Conservation (phyloP, 495 filamentous ascomycete genomes). For the Letharia lupina region DNA sequence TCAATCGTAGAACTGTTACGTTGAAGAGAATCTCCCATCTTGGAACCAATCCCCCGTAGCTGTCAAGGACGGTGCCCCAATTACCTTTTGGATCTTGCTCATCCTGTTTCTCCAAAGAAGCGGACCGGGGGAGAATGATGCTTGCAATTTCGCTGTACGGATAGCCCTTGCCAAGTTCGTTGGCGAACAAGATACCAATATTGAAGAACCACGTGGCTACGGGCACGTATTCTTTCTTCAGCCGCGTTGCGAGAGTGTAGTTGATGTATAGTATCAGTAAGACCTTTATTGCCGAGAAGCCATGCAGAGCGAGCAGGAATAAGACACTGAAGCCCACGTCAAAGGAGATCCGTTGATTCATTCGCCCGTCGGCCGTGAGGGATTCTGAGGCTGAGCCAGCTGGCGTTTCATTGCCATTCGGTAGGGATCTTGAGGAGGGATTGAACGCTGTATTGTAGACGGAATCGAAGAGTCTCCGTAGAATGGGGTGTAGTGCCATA, state of each 20-base stretch:
- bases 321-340: conserved; percentile 75
- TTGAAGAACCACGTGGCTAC: conserved; percentile 91
- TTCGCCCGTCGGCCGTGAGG: conserved; percentile 49
- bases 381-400: conserved; percentile 11
- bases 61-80: conserved; percentile 62
- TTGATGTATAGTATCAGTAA: conserved; percentile 72
- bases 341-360: conserved; percentile 72
- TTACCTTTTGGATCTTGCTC: conserved; percentile 35
- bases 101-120: conserved; percentile 4
- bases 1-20: conserved; percentile 82
- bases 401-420: conserved; percentile 14
- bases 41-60: conserved; percentile 68
- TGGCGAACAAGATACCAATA: conserved; percentile 75
- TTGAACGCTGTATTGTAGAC: conserved; percentile 20
- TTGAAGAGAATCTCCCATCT: conserved; percentile 97
- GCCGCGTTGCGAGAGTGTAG: conserved; percentile 60
- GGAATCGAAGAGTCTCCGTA: conserved; percentile 60
- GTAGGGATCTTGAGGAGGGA: conserved; percentile 11
- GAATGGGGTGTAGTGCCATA: conserved; percentile 65
- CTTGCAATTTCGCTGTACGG: conserved; percentile 52
- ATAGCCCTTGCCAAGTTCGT: conserved; percentile 78
- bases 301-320: conserved; percentile 74
- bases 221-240: conserved; percentile 62
- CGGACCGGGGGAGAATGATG: conserved; percentile 38
- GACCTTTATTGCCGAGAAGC: conserved; percentile 76